phyloP scores from a whole-genome alignment of 306 rosid species.

The Oxytropis ochrocephala region DNA sequence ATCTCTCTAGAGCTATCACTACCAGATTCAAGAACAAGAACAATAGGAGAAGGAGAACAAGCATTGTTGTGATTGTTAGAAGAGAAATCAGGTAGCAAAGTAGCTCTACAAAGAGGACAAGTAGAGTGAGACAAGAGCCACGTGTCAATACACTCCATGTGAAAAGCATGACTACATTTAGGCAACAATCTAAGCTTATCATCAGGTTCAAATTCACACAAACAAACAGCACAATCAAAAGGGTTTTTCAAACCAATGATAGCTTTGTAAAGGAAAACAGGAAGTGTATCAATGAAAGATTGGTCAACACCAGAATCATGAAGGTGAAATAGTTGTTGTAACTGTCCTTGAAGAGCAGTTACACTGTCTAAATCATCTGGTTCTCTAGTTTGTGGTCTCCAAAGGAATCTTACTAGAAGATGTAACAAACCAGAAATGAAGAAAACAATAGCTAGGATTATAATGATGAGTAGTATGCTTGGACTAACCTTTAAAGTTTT shows the following conservation, averaged over 20 bases:
- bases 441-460: conserved; percentile 75
- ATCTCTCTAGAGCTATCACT: conserved; percentile 76
- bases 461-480: conserved; percentile 60
- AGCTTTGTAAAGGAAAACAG: conserved; percentile 74
- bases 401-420: conserved; percentile 72
- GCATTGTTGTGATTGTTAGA: not conserved
- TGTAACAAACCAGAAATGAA: conserved; percentile 90
- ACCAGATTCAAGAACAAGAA: conserved; percentile 87
- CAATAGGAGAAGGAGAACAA: conserved; percentile 61
- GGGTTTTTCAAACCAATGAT: conserved; percentile 80
- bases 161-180: conserved; percentile 94
- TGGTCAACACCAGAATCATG: conserved; percentile 98
- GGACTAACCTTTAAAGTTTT: conserved; percentile 59
- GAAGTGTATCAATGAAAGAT: conserved; percentile 80
- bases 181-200: conserved; percentile 87
- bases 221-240: conserved; percentile 91
- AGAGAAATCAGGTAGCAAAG: conserved; percentile 60
- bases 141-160: conserved; percentile 84
- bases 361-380: conserved; percentile 58
- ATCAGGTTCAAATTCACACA: conserved; percentile 82
- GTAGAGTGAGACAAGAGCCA: conserved; percentile 97
- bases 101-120: conserved; percentile 87
- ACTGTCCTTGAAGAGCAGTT: conserved; percentile 85
- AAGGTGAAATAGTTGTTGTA: conserved; percentile 89
- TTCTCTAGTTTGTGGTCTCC: conserved; percentile 57